These are phyloP conservation scores for Erythrophleum ivorense DNA, from an alignment of 331 rosid species.

Conservation along the genomic window DNA sequence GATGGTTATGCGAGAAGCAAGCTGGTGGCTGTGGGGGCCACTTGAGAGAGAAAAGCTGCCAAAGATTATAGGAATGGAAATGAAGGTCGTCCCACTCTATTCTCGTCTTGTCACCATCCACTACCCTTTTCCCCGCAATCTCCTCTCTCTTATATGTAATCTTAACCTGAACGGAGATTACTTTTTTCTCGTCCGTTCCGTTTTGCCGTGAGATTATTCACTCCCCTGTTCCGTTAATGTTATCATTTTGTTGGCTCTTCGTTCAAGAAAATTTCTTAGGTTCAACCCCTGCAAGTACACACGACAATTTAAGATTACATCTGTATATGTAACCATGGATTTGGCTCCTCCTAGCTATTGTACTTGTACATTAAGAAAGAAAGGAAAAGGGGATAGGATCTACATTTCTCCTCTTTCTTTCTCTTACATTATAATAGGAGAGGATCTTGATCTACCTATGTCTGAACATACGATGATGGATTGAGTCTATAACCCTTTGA, in stretches of 20 bases:
- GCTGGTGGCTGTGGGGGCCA: conserved; percentile 40
- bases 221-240: not conserved
- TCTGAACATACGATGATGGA: not conserved
- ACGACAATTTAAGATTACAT: not conserved
- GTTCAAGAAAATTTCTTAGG: not conserved
- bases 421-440: not conserved
- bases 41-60: conserved; percentile 47
- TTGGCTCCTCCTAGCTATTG: not conserved
- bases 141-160: conserved; percentile 34
- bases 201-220: not conserved
- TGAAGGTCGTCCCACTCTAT: conserved; percentile 61
- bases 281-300: not conserved
- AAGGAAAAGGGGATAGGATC: not conserved
- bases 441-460: no score
- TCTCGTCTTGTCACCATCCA: conserved; percentile 62
- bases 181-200: not conserved
- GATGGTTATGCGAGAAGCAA: conserved; percentile 43
- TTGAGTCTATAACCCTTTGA: not conserved
- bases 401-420: not conserved
- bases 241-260: not conserved
- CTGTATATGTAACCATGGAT: not conserved
- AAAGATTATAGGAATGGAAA: conserved; percentile 70
- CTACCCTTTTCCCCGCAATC: conserved; percentile 63
- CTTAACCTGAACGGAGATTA: not conserved
- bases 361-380: not conserved